Evolutionary conservation across 2,329 filamentous ascomycete species (phyloP).

Genomic region (Paradendryphiella salina): DNA sequence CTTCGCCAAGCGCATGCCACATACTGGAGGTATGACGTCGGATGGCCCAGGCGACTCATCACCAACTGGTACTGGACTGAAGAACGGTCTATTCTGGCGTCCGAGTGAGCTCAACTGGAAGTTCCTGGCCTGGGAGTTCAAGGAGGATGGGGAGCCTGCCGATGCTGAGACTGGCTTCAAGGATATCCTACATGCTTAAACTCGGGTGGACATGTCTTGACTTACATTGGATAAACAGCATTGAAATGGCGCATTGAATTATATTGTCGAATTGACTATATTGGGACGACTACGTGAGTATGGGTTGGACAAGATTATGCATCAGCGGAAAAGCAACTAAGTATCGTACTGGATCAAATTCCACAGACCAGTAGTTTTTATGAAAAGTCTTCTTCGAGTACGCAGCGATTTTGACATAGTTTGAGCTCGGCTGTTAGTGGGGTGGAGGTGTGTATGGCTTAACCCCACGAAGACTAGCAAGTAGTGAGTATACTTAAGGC

Average conservation of each 20-base stretch:
- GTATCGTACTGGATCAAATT: not conserved
- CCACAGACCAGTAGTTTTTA: no score
- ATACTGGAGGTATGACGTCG: constrained; percentile 80
- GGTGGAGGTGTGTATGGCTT: not conserved
- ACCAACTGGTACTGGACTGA: constrained; percentile 39
- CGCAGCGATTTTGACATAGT: no score
- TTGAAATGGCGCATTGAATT: constrained; percentile 29
- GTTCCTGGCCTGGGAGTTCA: constrained; percentile 78
- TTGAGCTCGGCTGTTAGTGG: no score
- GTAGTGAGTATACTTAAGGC: not conserved
- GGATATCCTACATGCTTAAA: constrained; percentile 41
- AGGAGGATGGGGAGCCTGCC: constrained; percentile 22
- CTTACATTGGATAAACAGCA: constrained; percentile 32
- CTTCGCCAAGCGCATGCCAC: constrained; percentile 76
- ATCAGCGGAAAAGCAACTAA: not conserved
- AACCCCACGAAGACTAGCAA: not conserved
- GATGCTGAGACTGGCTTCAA: constrained; percentile 18
- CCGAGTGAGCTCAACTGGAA: constrained; percentile 82
- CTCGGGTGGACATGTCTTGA: not conserved
- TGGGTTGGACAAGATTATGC: not conserved
- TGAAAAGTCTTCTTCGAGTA: no score
- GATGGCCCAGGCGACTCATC: constrained; percentile 52
- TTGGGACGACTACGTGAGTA: not conserved
- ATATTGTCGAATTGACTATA: constrained; percentile 12
- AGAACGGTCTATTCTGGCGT: constrained; percentile 67